A percentile compares a stretch with the other conserved stretches of the same genome.
Evolutionary conservation across 1,284 basidiomycete species (phyloP).

Genomic region (Sanghuangporus weigelae): DNA sequence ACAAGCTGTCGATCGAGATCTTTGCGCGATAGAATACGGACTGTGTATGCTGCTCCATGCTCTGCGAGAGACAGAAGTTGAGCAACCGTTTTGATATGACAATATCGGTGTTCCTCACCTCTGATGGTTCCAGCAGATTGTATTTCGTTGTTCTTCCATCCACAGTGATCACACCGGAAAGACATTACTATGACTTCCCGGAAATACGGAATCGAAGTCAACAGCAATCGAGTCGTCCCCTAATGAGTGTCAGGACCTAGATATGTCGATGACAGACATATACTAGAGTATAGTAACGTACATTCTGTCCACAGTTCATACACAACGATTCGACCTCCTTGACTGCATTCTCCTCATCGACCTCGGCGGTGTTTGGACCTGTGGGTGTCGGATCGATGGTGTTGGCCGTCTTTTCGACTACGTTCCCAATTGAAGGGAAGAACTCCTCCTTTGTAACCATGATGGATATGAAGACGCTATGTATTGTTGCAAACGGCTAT

Average conservation of each 20-base stretch:
- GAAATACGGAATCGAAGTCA: conserved; percentile 97
- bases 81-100: not conserved
- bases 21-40: conserved; percentile 65
- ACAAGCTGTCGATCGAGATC: conserved; percentile 95
- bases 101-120: conserved; percentile 46
- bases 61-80: conserved; percentile 34
- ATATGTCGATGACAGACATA: conserved; percentile 11
- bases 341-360: conserved; percentile 59
- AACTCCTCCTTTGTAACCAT: conserved; percentile 26
- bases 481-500: not conserved
- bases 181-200: conserved; percentile 94
- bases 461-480: not conserved
- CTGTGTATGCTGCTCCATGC: conserved; percentile 73
- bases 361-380: not conserved
- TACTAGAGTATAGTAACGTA: conserved; percentile 29
- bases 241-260: conserved; percentile 32
- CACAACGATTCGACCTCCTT: conserved; percentile 90
- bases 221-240: conserved; percentile 88
- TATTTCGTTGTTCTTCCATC: conserved; percentile 88
- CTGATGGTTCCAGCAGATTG: conserved; percentile 88
- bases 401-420: conserved; percentile 37
- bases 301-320: conserved; percentile 91
- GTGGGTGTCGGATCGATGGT: conserved; percentile 21
- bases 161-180: conserved; percentile 94
- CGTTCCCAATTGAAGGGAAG: conserved; percentile 44